Evolutionary conservation across 805 yeast species (phyloP).

Genomic region (Metschnikowia corniflorae): DNA sequence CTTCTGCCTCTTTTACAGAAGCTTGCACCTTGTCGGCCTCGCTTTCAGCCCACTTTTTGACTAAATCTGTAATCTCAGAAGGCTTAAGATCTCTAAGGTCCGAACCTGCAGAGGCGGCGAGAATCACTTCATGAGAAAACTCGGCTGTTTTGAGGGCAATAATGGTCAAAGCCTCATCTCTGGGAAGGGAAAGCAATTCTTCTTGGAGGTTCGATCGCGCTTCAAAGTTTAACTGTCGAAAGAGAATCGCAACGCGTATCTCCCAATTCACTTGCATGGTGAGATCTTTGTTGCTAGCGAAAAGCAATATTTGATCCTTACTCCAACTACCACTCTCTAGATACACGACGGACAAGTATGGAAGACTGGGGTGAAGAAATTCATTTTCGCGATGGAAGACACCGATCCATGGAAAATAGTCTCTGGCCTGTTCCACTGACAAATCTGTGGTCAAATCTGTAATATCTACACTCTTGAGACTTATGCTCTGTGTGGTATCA

Average conservation of each 20-base stretch:
- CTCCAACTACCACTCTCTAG: slow-evolving; percentile 5
- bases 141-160: slow-evolving; percentile 6
- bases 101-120: slow-evolving; percentile 5
- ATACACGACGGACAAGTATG: slow-evolving; percentile 5
- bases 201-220: neutral
- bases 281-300: slow-evolving; percentile 6
- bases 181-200: slow-evolving; percentile 2
- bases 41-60: slow-evolving; percentile 1
- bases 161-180: slow-evolving; percentile 4
- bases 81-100: slow-evolving; percentile 1
- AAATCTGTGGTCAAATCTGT: neutral
- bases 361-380: slow-evolving; percentile 6
- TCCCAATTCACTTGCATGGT: slow-evolving; percentile 7
- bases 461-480: neutral
- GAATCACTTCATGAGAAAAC: slow-evolving; percentile 2
- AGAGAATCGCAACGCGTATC: slow-evolving; percentile 6
- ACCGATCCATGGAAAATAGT: slow-evolving; percentile 10
- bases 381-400: slow-evolving; percentile 1
- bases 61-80: neutral
- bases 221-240: neutral
- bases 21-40: neutral
- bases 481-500: neutral
- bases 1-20: neutral
- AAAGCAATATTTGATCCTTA: slow-evolving; percentile 4
- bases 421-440: slow-evolving; percentile 2